phyloP scores from a whole-genome alignment of 805 yeast species.

The Zygosaccharomyces siamensis region DNA sequence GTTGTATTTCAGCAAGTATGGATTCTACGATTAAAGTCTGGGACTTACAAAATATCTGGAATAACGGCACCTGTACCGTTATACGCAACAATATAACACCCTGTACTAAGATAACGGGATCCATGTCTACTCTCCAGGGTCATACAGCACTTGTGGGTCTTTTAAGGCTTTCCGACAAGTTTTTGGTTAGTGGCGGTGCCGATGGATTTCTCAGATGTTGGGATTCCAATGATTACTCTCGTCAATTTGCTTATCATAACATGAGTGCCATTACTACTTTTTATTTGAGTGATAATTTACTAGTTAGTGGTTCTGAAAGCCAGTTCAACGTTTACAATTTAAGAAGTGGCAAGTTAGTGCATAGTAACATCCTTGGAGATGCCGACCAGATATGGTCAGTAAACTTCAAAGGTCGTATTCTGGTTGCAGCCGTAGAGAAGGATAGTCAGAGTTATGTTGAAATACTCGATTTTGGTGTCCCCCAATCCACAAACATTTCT shows the following conservation, averaged over 20 bases:
- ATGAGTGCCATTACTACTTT: conserved; percentile 92
- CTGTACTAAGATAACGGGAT: conserved; percentile 29
- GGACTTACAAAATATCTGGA: conserved; percentile 76
- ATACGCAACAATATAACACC: conserved; percentile 23
- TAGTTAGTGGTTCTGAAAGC: conserved; percentile 85
- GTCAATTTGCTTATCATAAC: conserved; percentile 67
- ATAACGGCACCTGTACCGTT: conserved; percentile 34
- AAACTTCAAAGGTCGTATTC: conserved; percentile 71
- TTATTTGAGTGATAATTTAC: conserved; percentile 76
- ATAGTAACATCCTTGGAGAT: conserved; percentile 64
- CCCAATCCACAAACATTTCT: background rate
- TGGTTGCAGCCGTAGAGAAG: conserved; percentile 88
- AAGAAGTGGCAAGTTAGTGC: conserved; percentile 65
- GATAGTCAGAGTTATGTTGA: conserved; percentile 71
- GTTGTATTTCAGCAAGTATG: conserved; percentile 89
- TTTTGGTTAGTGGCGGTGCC: conserved; percentile 90
- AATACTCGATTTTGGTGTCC: conserved; percentile 67
- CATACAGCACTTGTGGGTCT: conserved; percentile 89
- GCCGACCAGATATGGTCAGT: conserved; percentile 95
- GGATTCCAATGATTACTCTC: conserved; percentile 76
- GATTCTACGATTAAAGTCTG: conserved; percentile 85
- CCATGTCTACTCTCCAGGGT: conserved; percentile 66
- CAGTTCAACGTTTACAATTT: conserved; percentile 87
- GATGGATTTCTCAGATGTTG: conserved; percentile 88
- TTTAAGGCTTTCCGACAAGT: conserved; percentile 67